Conservation (phyloP, 257 asterid species). For the Osmanthus fragrans region DNA sequence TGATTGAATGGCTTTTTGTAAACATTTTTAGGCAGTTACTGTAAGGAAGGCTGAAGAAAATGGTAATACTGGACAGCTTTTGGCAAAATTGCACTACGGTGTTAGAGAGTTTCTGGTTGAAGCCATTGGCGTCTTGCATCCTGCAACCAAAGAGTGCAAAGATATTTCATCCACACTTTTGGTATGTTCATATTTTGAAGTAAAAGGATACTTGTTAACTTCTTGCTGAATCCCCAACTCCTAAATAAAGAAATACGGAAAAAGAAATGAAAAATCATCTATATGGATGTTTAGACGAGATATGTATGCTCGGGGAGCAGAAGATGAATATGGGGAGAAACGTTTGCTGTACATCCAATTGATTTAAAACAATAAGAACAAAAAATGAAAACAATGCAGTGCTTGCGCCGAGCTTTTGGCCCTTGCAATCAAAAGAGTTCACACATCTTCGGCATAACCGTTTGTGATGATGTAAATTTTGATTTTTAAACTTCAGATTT, state of each 20-base stretch:
- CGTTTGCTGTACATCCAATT: too few relatives aligned
- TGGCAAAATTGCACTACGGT: conserved; percentile 66
- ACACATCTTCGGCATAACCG: not conserved
- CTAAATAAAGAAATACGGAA: too few relatives aligned
- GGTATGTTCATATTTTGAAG: conserved; percentile 33
- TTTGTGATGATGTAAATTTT: not conserved
- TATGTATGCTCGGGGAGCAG: not conserved
- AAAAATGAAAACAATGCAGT: not conserved
- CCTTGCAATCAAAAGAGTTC: not conserved
- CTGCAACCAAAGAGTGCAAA: conserved; percentile 44
- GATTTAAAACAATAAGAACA: not conserved
- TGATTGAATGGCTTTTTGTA: not conserved
- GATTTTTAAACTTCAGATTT: not conserved
- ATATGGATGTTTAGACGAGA: not conserved
- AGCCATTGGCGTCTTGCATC: conserved; percentile 39
- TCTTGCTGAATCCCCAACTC: not conserved
- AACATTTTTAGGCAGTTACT: conserved; percentile 50
- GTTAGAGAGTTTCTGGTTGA: conserved; percentile 52
- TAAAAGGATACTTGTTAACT: not conserved
- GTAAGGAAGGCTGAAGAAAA: conserved; percentile 67
- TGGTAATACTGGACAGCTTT: conserved; percentile 50
- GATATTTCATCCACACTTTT: conserved; percentile 45
- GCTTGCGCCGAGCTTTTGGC: not conserved
- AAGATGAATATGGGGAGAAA: not conserved
- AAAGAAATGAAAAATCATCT: not conserved